Evolutionary conservation across 441 rosid genomes (phyloP), one percentile per base, ranked within the genome.

Genomic region (Cnidoscolus chayamansa): DNA sequence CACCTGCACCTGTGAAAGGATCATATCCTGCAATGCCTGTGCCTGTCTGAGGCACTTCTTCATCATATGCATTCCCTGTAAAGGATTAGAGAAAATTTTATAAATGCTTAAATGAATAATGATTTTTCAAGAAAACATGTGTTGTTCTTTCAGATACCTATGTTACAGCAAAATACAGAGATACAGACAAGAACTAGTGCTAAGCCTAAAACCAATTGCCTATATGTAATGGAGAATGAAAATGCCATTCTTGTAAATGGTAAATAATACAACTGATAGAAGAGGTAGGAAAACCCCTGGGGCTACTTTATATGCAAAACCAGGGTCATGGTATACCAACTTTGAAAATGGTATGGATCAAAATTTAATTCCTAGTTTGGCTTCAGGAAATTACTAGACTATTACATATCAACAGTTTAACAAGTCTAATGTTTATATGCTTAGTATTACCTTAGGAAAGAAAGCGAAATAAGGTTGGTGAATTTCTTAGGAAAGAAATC

Each of bases 171-270:
- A 45, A 84, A 74, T 15, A 78, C 17, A 54, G 82, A 70, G 47
- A 83, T 53, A 30, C 69, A 73, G 2, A 77, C 31, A 25, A 84
- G 51, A 72, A 73, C 13, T 69, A 76, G 10, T 20, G 78, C 25
- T 25, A 25, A 25, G 25, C 25, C 77, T 11, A 78, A 86, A 75
- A 73, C 31, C 69, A 69, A 69, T 31, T 81, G 68, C 63, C 83
- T 31, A 48, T 9, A 10, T 48, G 1, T 72, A 63, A 63, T 31
- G n/a, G 60, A 61, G n/a, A 65, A 31, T 51, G 62, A 65, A 19
- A 69, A 48, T 61, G 86, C 87, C 94, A 92, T 90, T 66, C 25
- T 74, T 51, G 77, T 71, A 74, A 71, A 64, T 49, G 59, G 40
- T 12, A 72, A 56, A 66, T 16, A 77, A 10, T 54, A 69, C 65